Conservation (phyloP, 257 asterid species). For the Gentiana straminea region DNA sequence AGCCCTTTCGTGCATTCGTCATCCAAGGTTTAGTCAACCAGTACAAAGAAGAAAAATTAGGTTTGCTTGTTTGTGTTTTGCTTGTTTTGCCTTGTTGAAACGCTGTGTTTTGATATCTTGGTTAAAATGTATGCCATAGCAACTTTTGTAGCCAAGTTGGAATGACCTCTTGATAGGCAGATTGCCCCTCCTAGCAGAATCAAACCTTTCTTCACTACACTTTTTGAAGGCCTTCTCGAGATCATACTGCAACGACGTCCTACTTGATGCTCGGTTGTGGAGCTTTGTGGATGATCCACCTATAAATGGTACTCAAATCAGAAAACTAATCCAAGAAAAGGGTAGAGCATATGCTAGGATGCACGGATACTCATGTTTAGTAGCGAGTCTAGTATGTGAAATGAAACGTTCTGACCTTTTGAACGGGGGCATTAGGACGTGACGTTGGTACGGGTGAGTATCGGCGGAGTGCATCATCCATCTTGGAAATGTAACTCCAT, state of each 20-base stretch:
- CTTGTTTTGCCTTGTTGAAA: slow-evolving; percentile 15
- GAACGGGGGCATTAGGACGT: slow-evolving; percentile 26
- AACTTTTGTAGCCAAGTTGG: slow-evolving; percentile 73
- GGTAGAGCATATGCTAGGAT: slow-evolving; percentile 37
- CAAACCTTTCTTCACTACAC: slow-evolving; percentile 50
- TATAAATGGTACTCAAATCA: slow-evolving; percentile 8
- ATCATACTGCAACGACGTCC: slow-evolving; percentile 30
- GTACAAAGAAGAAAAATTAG: too few species aligned
- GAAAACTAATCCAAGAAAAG: slow-evolving; percentile 37
- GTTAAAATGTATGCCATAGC: slow-evolving; percentile 70
- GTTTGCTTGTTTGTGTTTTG: background rate
- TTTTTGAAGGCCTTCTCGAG: slow-evolving; percentile 32
- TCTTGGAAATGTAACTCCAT: slow-evolving; percentile 79
- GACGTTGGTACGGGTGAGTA: slow-evolving; percentile 33
- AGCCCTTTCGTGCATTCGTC: too few species aligned
- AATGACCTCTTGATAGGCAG: slow-evolving; percentile 62
- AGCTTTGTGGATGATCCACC: slow-evolving; percentile 22
- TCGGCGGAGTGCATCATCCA: slow-evolving; percentile 67
- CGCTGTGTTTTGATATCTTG: slow-evolving; percentile 43
- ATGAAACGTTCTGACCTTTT: slow-evolving; percentile 37
- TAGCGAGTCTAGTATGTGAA: too few species aligned
- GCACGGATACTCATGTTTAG: too few species aligned
- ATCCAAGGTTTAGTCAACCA: too few species aligned
- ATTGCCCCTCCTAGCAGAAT: slow-evolving; percentile 62
- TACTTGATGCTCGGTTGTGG: slow-evolving; percentile 11